Conservation (phyloP, 495 filamentous ascomycete genomes). For the Penicillium egyptiacum region DNA sequence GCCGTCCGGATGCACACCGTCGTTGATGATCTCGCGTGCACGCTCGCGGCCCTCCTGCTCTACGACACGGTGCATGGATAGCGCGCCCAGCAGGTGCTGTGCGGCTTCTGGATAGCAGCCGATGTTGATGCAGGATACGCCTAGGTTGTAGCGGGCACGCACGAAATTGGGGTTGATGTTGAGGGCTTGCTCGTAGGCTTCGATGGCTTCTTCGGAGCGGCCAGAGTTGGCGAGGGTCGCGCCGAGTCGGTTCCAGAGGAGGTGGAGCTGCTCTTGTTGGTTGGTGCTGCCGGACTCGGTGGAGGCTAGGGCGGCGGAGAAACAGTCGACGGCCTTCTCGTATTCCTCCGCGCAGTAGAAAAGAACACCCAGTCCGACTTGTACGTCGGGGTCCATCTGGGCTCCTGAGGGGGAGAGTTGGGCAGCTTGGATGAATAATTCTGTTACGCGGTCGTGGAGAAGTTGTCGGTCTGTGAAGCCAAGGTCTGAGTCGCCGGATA, state of each 20-base stretch:
- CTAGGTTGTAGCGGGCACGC: conserved; percentile 93
- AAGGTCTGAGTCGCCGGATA: conserved; percentile 70
- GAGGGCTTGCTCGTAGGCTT: conserved; percentile 90
- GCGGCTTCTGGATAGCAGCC: conserved; percentile 91
- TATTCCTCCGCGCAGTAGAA: conserved; percentile 98
- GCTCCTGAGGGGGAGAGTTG: conserved; percentile 84
- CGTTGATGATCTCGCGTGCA: conserved; percentile 76
- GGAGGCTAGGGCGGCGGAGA: conserved; percentile 80
- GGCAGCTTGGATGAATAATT: conserved; percentile 87
- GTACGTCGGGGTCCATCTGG: conserved; percentile 96
- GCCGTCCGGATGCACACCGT: conserved; percentile 48
- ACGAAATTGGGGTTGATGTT: conserved; percentile 92
- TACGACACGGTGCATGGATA: conserved; percentile 95
- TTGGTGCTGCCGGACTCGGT: conserved; percentile 78
- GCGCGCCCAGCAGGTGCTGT: conserved; percentile 86
- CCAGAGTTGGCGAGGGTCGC: conserved; percentile 95
- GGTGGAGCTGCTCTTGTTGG: conserved; percentile 73
- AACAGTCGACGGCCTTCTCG: conserved; percentile 98
- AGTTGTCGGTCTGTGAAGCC: conserved; percentile 90
- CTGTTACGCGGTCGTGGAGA: conserved; percentile 85
- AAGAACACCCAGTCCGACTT: conserved; percentile 93
- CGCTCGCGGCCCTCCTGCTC: conserved; percentile 81
- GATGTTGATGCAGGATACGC: conserved; percentile 96
- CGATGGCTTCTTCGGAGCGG: conserved; percentile 90
- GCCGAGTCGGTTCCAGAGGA: conserved; percentile 97